phyloP scores from a whole-genome alignment of 2,329 filamentous ascomycete species.

The Nothophaeocryptopus gaeumannii region DNA sequence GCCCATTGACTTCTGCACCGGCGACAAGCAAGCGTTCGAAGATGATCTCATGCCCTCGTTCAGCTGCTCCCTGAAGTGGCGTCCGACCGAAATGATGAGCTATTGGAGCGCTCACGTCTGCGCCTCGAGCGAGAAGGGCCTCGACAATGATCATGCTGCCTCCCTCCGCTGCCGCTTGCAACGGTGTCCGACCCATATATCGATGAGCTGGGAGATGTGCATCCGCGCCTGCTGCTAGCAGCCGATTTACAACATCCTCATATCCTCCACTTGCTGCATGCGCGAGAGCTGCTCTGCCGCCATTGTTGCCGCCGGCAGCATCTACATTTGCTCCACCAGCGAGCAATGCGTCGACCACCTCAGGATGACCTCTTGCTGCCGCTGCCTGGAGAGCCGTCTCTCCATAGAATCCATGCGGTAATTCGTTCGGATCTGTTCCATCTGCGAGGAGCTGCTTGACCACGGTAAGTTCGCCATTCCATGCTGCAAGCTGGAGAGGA shows the following conservation, averaged over 20 bases:
- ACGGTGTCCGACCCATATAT: constrained; percentile 24
- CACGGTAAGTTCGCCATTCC: constrained; percentile 10
- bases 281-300: constrained; percentile 18
- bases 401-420: constrained; percentile 25
- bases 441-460: constrained; percentile 12
- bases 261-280: constrained; percentile 21
- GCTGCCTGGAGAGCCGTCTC: constrained; percentile 27
- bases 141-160: constrained; percentile 17
- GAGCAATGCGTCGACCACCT: constrained; percentile 20
- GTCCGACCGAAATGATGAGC: constrained; percentile 19
- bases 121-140: constrained; percentile 15
- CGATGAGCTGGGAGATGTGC: constrained; percentile 16
- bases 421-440: constrained; percentile 18
- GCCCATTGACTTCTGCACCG: constrained; percentile 18
- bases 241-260: constrained; percentile 12
- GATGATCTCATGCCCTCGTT: constrained; percentile 14
- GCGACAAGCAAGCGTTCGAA: constrained; percentile 15
- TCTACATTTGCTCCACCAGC: constrained; percentile 17
- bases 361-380: constrained; percentile 15
- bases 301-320: constrained; percentile 23
- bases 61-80: constrained; percentile 21
- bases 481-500: constrained; percentile 20
- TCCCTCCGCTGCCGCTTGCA: constrained; percentile 24
- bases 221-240: constrained; percentile 21
- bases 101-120: constrained; percentile 12